Percentiles rank a stretch among this genome's conserved stretches.
Conservation (phyloP, 352 stramenopile species). For the Globisporangium iwayamae region DNA sequence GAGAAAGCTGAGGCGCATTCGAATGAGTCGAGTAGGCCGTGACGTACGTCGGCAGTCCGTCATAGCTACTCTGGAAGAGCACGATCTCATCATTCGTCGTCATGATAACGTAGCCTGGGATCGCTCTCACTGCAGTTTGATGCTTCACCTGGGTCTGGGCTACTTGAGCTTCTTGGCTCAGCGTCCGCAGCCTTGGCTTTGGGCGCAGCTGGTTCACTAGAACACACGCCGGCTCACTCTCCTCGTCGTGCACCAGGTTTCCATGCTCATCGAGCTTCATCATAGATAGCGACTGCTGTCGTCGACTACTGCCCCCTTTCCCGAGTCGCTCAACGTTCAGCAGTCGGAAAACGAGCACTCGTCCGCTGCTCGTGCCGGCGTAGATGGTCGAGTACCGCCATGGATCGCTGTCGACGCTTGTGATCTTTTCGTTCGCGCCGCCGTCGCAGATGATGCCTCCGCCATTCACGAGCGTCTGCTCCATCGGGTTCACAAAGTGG, state of each 20-base stretch:
- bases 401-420: constrained; percentile 26
- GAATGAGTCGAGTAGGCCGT: constrained; percentile 15
- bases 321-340: constrained; percentile 20
- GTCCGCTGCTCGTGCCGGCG: constrained; percentile 25
- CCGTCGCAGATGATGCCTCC: constrained; percentile 20
- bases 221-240: constrained; percentile 11
- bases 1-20: neutral
- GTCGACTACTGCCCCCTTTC: constrained; percentile 3
- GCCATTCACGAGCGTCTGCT: constrained; percentile 16
- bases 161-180: neutral
- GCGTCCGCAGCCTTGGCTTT: neutral
- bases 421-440: constrained; percentile 24
- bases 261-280: neutral
- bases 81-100: constrained; percentile 17
- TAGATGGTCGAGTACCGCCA: constrained; percentile 29
- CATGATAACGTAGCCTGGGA: constrained; percentile 28
- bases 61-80: constrained; percentile 22
- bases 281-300: neutral
- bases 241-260: neutral
- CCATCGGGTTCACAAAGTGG: constrained; percentile 24
- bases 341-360: constrained; percentile 29
- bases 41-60: constrained; percentile 17
- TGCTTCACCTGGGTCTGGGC: constrained; percentile 3
- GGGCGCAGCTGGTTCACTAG: constrained; percentile 7
- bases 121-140: neutral